Evolutionary conservation across 1,139 yeast genomes (phyloP), one percentile per base, ranked within the genome.

Genomic region (Lodderomyces beijingensis): DNA sequence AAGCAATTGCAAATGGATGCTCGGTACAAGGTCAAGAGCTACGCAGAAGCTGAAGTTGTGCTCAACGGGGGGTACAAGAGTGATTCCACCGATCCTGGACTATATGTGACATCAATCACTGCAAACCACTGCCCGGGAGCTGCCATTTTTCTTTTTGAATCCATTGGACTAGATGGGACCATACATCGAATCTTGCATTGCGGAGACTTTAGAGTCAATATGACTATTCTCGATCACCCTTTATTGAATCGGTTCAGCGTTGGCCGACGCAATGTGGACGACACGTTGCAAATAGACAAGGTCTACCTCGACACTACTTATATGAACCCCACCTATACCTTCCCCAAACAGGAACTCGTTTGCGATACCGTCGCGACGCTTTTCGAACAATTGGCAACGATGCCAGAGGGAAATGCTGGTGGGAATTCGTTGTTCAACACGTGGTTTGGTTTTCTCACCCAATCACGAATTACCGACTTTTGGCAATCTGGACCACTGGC

Each of bases 101-200:
- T 86, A 1, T 66, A 67, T 30, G 88, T 86, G 0, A 71, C 79
- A 0, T 65, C 80, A 7, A 58, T 83, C 7, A 86, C 85, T 41
- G 98, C 97, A 0, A 89, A 91, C 45, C 98, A 91, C 56, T 91
- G 98, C 55, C 97, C 97, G 1, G 98, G 98, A 2, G 86, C 96
- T 1, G 87, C 77, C 0, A 74, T 91, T 0, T 83, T 88, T 41
- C 57, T 88, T 12, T 82, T 86, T 46, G 82, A 81, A 47, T 74
- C 80, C 0, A 49, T 55, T 15, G 47, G 57, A 10, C n/a, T 40
- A 15, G 50, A 53, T 29, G 53, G 56, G 1, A 37, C 33, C 19
- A 46, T 43, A 33, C 47, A 64, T 29, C 55, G 62, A 24, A 64
- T 74, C 1, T 56, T 91, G 24, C 98, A 91, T 53, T 88, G 96